Conservation (phyloP, 495 filamentous ascomycete genomes). For the Lophiostoma macrostomum region DNA sequence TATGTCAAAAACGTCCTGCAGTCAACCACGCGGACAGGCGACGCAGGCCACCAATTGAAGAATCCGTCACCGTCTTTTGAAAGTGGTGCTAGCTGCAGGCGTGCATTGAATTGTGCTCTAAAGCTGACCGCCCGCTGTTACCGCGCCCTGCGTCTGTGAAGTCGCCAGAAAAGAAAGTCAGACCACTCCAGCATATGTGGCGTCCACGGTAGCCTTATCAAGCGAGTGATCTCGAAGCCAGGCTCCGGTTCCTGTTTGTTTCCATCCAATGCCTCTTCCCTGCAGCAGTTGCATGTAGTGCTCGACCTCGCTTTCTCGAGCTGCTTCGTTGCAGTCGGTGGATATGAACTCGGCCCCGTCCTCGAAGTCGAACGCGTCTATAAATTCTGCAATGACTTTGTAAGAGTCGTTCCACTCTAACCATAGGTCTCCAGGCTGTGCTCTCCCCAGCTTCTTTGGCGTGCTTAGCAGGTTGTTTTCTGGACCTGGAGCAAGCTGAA, state of each 20-base stretch:
- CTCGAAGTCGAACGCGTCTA: constrained; percentile 11
- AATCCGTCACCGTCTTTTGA: too few species aligned
- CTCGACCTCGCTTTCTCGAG: constrained; percentile 10
- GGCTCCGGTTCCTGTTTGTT: constrained; percentile 6
- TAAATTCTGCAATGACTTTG: constrained; percentile 18
- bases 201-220: too few species aligned
- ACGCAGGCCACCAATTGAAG: too few species aligned
- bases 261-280: constrained; percentile 15
- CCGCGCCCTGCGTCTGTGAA: too few species aligned
- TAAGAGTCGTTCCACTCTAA: constrained; percentile 29
- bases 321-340: constrained; percentile 5
- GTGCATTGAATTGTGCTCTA: too few species aligned
- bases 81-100: too few species aligned
- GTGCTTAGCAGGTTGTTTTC: constrained; percentile 23
- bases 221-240: constrained; percentile 11
- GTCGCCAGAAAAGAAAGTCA: too few species aligned
- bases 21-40: too few species aligned
- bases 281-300: constrained; percentile 3
- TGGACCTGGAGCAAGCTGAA: constrained; percentile 24
- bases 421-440: constrained; percentile 25
- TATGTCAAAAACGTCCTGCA: too few species aligned
- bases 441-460: constrained; percentile 18
- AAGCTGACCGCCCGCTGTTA: too few species aligned
- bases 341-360: constrained; percentile 17
- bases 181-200: too few species aligned